phyloP scores from a whole-genome alignment of 2,329 filamentous ascomycete species.

The Didymella sp. region DNA sequence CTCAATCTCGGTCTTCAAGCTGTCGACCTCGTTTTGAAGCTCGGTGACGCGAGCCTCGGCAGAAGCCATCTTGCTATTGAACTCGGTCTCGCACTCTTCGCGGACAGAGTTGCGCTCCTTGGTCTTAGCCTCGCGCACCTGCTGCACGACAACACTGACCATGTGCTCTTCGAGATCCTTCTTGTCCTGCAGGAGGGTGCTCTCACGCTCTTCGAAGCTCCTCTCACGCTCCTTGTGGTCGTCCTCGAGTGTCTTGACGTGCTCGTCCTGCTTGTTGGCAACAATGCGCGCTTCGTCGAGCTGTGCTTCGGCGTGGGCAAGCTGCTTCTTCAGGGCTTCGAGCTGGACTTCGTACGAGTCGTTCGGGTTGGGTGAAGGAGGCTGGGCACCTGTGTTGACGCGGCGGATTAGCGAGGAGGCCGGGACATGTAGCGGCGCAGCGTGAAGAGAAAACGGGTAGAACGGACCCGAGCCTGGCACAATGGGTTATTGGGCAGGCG shows the following conservation, averaged over 20 bases:
- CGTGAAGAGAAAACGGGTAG: slow-evolving; percentile 29
- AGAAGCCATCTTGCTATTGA: slow-evolving; percentile 37
- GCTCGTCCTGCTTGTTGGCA: slow-evolving; percentile 38
- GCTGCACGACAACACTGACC: slow-evolving; percentile 52
- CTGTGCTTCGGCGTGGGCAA: slow-evolving; percentile 39
- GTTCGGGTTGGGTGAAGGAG: slow-evolving; percentile 38
- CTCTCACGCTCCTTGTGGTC: slow-evolving; percentile 44
- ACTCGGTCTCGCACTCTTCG: slow-evolving; percentile 46
- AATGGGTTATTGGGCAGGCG: slow-evolving; percentile 35
- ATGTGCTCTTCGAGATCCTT: slow-evolving; percentile 52
- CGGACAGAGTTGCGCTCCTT: slow-evolving; percentile 47
- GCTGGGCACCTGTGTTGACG: slow-evolving; percentile 30
- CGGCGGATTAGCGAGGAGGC: slow-evolving; percentile 33
- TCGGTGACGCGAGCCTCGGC: slow-evolving; percentile 32
- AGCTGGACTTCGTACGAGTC: slow-evolving; percentile 42
- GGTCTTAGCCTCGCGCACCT: slow-evolving; percentile 50
- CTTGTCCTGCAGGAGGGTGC: slow-evolving; percentile 46
- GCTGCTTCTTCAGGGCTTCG: slow-evolving; percentile 44
- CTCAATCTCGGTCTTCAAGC: slow-evolving; percentile 40
- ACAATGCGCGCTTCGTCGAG: slow-evolving; percentile 46
- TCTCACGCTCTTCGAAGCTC: slow-evolving; percentile 42
- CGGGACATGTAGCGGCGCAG: slow-evolving; percentile 25
- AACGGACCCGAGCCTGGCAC: slow-evolving; percentile 27
- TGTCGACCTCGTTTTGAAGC: slow-evolving; percentile 38
- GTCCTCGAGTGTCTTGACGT: slow-evolving; percentile 41